These are phyloP conservation scores for Ogataea thermomethanolica DNA, from an alignment of 805 yeast species.

Conservation along the genomic window DNA sequence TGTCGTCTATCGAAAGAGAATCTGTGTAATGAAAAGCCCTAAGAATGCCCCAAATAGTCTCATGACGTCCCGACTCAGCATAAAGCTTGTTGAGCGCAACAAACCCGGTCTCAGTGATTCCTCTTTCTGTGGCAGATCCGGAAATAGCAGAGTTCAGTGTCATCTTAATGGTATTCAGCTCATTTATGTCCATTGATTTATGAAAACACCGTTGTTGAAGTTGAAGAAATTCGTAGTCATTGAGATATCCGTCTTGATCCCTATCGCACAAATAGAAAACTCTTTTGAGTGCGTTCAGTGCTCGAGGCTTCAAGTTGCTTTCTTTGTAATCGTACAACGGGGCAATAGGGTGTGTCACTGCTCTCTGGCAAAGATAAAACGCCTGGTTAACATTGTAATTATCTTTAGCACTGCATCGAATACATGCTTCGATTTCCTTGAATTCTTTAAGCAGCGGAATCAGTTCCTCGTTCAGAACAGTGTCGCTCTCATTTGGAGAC, in stretches of 20 bases:
- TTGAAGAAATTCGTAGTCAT: conserved; percentile 63
- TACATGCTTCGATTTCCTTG: conserved; percentile 91
- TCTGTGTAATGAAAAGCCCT: conserved; percentile 89
- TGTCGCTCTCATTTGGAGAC: conserved; percentile 41
- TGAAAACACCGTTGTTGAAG: conserved; percentile 77
- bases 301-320: conserved; percentile 73
- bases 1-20: conserved; percentile 79
- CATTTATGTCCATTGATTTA: conserved; percentile 45
- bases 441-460: conserved; percentile 83
- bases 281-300: conserved; percentile 71
- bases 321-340: conserved; percentile 93
- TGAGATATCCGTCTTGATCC: conserved; percentile 84
- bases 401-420: conserved; percentile 82
- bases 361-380: conserved; percentile 88
- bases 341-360: conserved; percentile 88
- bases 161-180: conserved; percentile 42
- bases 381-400: conserved; percentile 86
- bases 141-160: conserved; percentile 30
- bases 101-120: conserved; percentile 74
- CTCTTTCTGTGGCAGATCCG: conserved; percentile 37
- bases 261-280: conserved; percentile 82
- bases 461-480: conserved; percentile 68
- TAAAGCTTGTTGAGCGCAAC: conserved; percentile 72
- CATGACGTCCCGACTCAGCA: conserved; percentile 92
- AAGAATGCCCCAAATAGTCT: conserved; percentile 93